These are phyloP conservation scores for Mastigamoeba balamuthi DNA, from an alignment of 78 protist species.

Conservation along the genomic window DNA sequence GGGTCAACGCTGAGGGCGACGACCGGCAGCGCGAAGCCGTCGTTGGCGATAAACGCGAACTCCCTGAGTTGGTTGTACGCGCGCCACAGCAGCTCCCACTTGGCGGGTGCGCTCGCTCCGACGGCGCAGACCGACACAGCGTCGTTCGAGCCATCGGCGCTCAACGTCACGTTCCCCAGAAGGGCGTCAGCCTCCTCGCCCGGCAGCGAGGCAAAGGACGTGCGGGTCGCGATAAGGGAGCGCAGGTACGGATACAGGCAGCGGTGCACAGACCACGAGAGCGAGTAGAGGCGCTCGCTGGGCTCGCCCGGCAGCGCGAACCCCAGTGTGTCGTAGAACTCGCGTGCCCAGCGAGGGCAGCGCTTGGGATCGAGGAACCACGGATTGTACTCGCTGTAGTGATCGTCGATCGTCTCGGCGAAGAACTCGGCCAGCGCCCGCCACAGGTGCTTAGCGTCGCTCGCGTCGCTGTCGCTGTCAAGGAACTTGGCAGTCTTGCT, in stretches of 20 bases:
- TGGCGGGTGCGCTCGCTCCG: conserved; percentile 6
- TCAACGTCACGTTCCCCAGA: not conserved
- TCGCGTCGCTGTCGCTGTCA: not conserved
- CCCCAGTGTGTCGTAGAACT: conserved; percentile 22
- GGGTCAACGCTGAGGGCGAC: conserved; percentile 8
- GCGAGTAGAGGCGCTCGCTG: conserved; percentile 15
- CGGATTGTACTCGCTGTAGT: conserved; percentile 36
- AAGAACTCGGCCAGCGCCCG: conserved; percentile 32
- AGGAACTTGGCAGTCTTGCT: conserved; percentile 7
- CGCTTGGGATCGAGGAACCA: conserved; percentile 38
- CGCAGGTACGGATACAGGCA: conserved; percentile 8
- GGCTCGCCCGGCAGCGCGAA: not conserved
- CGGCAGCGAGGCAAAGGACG: not conserved
- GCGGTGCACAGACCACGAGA: conserved; percentile 18
- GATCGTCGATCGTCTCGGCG: conserved; percentile 45
- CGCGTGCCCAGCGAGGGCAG: conserved; percentile 1
- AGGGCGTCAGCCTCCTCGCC: not conserved
- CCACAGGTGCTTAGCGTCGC: not conserved
- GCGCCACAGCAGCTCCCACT: conserved; percentile 27
- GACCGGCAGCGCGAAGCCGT: conserved; percentile 26
- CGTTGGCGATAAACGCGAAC: conserved; percentile 22
- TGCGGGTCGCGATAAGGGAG: not conserved
- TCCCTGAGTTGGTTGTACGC: conserved; percentile 31
- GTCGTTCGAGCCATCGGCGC: not conserved
- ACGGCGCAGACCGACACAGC: not conserved